phyloP scores from a whole-genome alignment of 1,139 yeast species.

The Kodamaea ohmeri region DNA sequence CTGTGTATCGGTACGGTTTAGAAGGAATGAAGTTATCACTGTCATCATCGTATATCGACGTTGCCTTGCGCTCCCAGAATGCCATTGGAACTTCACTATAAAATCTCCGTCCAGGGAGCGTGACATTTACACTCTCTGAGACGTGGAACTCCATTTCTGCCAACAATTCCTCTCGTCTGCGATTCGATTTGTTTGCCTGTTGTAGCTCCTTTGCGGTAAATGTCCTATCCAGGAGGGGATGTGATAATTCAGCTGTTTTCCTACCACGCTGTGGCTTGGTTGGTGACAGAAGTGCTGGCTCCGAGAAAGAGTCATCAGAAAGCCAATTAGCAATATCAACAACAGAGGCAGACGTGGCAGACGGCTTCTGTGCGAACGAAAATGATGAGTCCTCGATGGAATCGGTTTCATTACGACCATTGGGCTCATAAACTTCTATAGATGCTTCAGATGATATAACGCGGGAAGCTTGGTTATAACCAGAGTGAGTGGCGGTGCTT shows the following conservation, averaged over 20 bases:
- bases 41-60: slow-evolving; percentile 41
- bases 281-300: slow-evolving; percentile 1
- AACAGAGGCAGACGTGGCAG: background rate
- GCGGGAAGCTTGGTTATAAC: too few relatives aligned
- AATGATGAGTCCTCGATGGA: slow-evolving; percentile 16
- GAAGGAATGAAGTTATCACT: slow-evolving; percentile 57
- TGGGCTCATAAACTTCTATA: background rate
- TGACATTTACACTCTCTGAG: slow-evolving; percentile 25
- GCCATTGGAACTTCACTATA: slow-evolving; percentile 28
- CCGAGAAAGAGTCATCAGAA: slow-evolving; percentile 10
- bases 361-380: slow-evolving; percentile 11
- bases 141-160: slow-evolving; percentile 36
- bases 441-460: slow-evolving; percentile 1
- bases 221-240: slow-evolving; percentile 9
- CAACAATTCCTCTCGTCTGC: slow-evolving; percentile 50
- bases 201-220: slow-evolving; percentile 36
- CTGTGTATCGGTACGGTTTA: slow-evolving; percentile 36
- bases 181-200: slow-evolving; percentile 47
- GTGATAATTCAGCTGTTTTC: background rate
- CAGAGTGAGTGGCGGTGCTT: too few relatives aligned
- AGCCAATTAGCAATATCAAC: slow-evolving; percentile 19
- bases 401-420: slow-evolving; percentile 8
- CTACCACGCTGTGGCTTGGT: slow-evolving; percentile 3
- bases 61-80: slow-evolving; percentile 35
- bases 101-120: slow-evolving; percentile 22